Percentiles rank a stretch among this genome's conserved stretches.
Conservation (phyloP, 1,284 basidiomycete genomes). For the Malassezia cuniculi region DNA sequence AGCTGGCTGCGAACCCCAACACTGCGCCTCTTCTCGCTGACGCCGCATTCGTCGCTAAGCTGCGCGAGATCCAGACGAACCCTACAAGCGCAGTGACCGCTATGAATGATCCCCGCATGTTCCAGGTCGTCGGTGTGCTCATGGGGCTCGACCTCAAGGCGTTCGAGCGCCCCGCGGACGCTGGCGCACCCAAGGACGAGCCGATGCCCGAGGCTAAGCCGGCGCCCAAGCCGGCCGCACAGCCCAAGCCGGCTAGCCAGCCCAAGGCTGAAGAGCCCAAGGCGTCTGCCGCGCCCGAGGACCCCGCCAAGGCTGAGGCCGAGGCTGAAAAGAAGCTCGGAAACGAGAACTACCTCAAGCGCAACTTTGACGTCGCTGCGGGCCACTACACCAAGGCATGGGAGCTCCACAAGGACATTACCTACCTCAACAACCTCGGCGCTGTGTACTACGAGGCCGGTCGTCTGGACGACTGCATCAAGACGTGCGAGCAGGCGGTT, state of each 20-base stretch:
- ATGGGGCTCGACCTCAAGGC: constrained; percentile 90
- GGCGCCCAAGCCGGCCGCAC: constrained; percentile 23
- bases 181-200: constrained; percentile 46
- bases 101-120: constrained; percentile 76
- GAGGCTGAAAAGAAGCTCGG: constrained; percentile 52
- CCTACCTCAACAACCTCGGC: constrained; percentile 57
- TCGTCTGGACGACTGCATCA: constrained; percentile 77
- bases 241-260: not conserved
- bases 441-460: constrained; percentile 89
- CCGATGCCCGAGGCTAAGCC: constrained; percentile 18
- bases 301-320: constrained; percentile 27
- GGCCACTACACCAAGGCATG: constrained; percentile 59
- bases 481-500: constrained; percentile 81
- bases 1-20: constrained; percentile 73
- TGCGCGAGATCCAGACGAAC: constrained; percentile 46
- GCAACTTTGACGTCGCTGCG: constrained; percentile 48
- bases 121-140: constrained; percentile 71
- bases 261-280: constrained; percentile 7
- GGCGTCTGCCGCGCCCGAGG: constrained; percentile 18
- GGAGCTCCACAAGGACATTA: constrained; percentile 85
- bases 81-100: constrained; percentile 44
- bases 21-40: constrained; percentile 72
- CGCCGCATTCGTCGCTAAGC: constrained; percentile 51
- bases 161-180: constrained; percentile 67
- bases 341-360: constrained; percentile 70